phyloP scores from a whole-genome alignment of 2,329 filamentous ascomycete species.

The Diplodia mutila region DNA sequence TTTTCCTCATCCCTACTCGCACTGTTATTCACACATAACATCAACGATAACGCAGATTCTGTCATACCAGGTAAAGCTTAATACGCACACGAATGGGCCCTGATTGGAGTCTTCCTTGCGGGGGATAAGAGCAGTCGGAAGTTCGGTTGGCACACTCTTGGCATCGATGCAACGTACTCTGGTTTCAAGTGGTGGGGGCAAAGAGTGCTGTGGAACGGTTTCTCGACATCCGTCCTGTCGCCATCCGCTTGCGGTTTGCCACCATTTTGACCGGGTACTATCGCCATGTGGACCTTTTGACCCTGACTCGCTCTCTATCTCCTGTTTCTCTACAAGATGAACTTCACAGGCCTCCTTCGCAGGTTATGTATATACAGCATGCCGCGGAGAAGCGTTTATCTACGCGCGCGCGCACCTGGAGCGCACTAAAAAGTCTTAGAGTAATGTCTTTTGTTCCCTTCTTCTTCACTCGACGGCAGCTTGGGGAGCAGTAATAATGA shows the following conservation, averaged over 20 bases:
- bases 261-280: not conserved
- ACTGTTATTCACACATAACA: not conserved
- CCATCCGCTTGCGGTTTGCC: not conserved
- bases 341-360: not conserved
- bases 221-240: not conserved
- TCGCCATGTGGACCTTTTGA: not conserved
- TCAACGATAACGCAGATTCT: not conserved
- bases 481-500: not conserved
- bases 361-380: not conserved
- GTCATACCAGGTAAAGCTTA: conserved; percentile 11
- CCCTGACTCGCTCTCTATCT: not conserved
- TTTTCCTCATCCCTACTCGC: not conserved
- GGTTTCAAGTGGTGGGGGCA: conserved; percentile 11
- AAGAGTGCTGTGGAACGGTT: not conserved
- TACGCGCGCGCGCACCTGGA: not conserved
- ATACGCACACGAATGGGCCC: not conserved
- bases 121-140: not conserved
- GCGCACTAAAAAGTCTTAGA: not conserved
- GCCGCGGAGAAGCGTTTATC: not conserved
- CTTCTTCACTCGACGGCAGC: not conserved
- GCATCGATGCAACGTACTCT: not conserved
- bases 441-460: not conserved
- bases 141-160: not conserved
- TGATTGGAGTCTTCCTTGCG: not conserved
- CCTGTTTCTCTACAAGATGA: not conserved